Evolutionary conservation across 495 filamentous ascomycete species (phyloP).

Genomic region (Lichenothelia convexa): DNA sequence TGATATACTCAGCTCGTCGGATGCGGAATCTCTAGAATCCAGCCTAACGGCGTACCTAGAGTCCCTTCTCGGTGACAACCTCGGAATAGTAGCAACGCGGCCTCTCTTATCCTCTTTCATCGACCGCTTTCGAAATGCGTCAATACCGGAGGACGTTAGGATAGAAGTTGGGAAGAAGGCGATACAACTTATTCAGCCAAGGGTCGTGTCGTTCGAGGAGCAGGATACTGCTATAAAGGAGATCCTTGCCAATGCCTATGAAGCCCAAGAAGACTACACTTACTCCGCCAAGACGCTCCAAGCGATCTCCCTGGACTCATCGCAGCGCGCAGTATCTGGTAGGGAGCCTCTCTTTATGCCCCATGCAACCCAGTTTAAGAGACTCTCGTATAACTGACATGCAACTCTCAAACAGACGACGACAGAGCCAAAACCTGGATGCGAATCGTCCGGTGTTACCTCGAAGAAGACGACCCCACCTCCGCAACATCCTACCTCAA

Average conservation of each 20-base stretch:
- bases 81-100: slow-evolving; percentile 60
- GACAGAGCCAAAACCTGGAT: slow-evolving; percentile 74
- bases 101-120: slow-evolving; percentile 53
- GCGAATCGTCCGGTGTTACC: slow-evolving; percentile 81
- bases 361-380: no score
- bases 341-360: no score
- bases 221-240: slow-evolving; percentile 61
- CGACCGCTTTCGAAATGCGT: slow-evolving; percentile 29
- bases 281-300: slow-evolving; percentile 60
- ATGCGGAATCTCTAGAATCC: no score
- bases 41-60: slow-evolving; percentile 54
- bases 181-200: slow-evolving; percentile 42
- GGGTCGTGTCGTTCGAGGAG: slow-evolving; percentile 66
- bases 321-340: slow-evolving; percentile 64
- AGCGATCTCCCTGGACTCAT: slow-evolving; percentile 72
- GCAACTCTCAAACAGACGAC: no score
- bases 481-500: slow-evolving; percentile 74
- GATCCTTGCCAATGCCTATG: slow-evolving; percentile 66
- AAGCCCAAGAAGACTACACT: slow-evolving; percentile 60
- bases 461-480: slow-evolving; percentile 86
- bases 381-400: no score
- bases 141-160: slow-evolving; percentile 40
- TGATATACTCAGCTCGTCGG: no score
- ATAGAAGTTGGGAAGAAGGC: slow-evolving; percentile 54
- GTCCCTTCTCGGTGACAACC: slow-evolving; percentile 43